Conservation (phyloP, 2,329 filamentous ascomycete species). For the Elsinoe arachidis region DNA sequence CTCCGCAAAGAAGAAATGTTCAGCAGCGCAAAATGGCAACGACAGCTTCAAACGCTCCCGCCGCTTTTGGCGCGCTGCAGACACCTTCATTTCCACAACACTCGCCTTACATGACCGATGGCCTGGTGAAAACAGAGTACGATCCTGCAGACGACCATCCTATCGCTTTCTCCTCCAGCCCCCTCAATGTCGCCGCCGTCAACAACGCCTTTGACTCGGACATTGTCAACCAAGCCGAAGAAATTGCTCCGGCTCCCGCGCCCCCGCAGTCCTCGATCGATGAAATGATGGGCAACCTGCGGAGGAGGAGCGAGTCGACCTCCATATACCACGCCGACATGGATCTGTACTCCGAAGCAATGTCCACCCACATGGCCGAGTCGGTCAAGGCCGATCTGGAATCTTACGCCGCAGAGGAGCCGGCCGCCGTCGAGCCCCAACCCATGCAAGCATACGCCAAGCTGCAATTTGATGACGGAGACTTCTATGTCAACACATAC, state of each 20-base stretch:
- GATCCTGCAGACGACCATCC: conserved; percentile 2
- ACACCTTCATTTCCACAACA: conserved; percentile 13
- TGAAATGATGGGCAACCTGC: conserved; percentile 3
- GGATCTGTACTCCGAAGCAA: conserved; percentile 10
- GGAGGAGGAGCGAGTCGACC: conserved; percentile 1
- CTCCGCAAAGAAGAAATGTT: conserved; percentile 6
- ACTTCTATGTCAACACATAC: conserved; percentile 71
- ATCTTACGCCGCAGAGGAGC: conserved; percentile 16
- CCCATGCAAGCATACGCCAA: conserved; percentile 53
- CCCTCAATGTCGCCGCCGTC: conserved; percentile 1
- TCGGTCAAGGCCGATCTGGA: conserved; percentile 14
- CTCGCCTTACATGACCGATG: conserved; percentile 12
- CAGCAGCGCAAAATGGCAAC: conserved; percentile 17
- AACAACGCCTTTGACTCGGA: background rate
- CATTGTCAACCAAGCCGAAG: background rate
- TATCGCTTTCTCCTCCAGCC: background rate
- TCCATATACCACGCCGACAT: conserved; percentile 3
- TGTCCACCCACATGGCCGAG: conserved; percentile 7
- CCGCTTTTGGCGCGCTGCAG: conserved; percentile 13
- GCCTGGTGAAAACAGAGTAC: conserved; percentile 6
- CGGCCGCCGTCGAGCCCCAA: conserved; percentile 13
- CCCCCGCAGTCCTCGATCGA: background rate
- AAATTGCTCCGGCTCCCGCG: conserved; percentile 5
- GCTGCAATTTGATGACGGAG: conserved; percentile 64
- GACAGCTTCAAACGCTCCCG: conserved; percentile 17